These are phyloP conservation scores for Trichoderma citrinoviride DNA, from an alignment of 2,329 filamentous ascomycete genomes.

Conservation along the genomic window DNA sequence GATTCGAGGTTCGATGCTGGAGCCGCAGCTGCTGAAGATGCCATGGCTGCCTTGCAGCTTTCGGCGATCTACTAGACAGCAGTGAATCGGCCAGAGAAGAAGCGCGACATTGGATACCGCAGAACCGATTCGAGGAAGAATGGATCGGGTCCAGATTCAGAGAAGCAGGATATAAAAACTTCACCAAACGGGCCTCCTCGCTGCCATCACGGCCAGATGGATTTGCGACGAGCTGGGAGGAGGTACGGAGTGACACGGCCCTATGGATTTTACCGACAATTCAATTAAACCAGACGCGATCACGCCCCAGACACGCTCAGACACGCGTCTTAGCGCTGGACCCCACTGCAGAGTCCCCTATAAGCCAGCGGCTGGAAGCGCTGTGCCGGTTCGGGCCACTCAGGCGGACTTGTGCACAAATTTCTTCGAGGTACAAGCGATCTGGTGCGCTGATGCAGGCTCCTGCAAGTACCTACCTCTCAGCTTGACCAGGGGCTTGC, in stretches of 20 bases:
- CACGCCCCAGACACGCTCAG: slow-evolving; percentile 22
- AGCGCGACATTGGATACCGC: slow-evolving; percentile 23
- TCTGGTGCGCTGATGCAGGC: not conserved
- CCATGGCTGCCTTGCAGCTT: slow-evolving; percentile 42
- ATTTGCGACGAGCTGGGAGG: slow-evolving; percentile 8
- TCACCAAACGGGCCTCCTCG: not conserved
- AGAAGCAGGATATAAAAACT: not conserved
- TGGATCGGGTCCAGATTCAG: not conserved
- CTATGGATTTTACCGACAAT: slow-evolving; percentile 14
- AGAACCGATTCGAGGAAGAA: not conserved
- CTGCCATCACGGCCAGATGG: slow-evolving; percentile 3
- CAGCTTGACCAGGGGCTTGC: not conserved
- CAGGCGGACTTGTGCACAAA: not conserved
- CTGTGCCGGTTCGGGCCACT: not conserved
- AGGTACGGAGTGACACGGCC: slow-evolving; percentile 15
- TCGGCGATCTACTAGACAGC: slow-evolving; percentile 43
- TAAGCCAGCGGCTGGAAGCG: not conserved
- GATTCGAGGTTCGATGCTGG: slow-evolving; percentile 46
- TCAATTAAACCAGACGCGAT: slow-evolving; percentile 25
- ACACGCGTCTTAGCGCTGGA: slow-evolving; percentile 16
- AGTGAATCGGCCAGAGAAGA: slow-evolving; percentile 29
- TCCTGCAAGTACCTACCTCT: not conserved
- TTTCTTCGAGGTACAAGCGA: not conserved
- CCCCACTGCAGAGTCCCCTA: slow-evolving; percentile 2
- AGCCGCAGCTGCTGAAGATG: slow-evolving; percentile 41